Evolutionary conservation across 352 stramenopile genomes (phyloP).

Genomic region (Plasmopara muralis): DNA sequence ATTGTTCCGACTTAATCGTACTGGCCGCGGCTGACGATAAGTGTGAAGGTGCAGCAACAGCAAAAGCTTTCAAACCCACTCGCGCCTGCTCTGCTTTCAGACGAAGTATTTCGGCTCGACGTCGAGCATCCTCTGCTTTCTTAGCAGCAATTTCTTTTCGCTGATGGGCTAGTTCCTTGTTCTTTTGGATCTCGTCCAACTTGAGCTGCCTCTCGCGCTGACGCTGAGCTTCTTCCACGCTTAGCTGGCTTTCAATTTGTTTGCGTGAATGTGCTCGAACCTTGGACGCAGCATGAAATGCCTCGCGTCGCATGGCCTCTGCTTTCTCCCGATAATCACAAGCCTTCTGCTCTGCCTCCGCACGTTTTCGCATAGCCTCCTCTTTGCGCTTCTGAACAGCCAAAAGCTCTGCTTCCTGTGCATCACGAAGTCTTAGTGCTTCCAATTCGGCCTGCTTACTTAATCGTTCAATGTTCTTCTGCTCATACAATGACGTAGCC

Average conservation of each 20-base stretch:
- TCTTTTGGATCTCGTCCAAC: conserved; percentile 44
- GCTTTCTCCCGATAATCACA: conserved; percentile 50
- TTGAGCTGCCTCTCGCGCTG: conserved; percentile 33
- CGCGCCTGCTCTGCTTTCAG: conserved; percentile 46
- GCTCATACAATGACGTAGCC: conserved; percentile 52
- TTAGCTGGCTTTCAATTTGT: conserved; percentile 62
- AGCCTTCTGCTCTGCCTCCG: conserved; percentile 62
- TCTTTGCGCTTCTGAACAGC: conserved; percentile 53
- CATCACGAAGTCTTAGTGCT: conserved; percentile 29
- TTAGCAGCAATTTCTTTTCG: conserved; percentile 40
- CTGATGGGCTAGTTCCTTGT: conserved; percentile 35
- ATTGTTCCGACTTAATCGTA: too few species aligned
- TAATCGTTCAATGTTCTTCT: conserved; percentile 49
- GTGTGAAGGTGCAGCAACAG: not conserved
- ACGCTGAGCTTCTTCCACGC: conserved; percentile 50
- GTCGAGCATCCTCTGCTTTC: conserved; percentile 47
- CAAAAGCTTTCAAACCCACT: conserved; percentile 18
- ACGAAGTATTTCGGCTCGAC: conserved; percentile 49
- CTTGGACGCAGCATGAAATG: conserved; percentile 57
- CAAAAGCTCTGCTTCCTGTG: conserved; percentile 36
- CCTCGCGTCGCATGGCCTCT: conserved; percentile 52
- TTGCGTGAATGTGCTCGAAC: conserved; percentile 55
- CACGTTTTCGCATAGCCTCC: conserved; percentile 51
- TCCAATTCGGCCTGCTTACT: conserved; percentile 47
- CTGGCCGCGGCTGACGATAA: conserved; percentile 19